Conservation (phyloP, 1,139 yeast genomes). For the Wickerhamiella infanticola region DNA sequence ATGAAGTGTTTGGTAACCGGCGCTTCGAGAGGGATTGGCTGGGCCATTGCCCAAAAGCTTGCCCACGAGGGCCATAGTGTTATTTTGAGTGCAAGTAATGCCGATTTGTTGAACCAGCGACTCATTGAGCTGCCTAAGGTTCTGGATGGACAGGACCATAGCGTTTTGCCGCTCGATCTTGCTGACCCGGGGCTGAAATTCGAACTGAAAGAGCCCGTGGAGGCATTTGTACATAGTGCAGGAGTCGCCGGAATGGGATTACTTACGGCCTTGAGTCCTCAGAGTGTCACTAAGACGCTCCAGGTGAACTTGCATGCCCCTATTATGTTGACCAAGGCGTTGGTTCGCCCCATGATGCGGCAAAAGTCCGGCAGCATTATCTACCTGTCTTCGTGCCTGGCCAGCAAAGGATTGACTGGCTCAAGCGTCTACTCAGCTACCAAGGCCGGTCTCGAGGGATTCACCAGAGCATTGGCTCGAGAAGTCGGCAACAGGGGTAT, state of each 20-base stretch:
- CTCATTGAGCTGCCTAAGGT: conserved; percentile 25
- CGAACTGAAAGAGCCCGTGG: conserved; percentile 14
- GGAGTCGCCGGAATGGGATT: conserved; percentile 57
- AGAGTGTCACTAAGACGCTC: conserved; percentile 35
- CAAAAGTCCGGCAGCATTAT: conserved; percentile 29
- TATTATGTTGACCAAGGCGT: conserved; percentile 31
- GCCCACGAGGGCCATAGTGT: conserved; percentile 49
- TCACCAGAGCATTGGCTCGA: conserved; percentile 44
- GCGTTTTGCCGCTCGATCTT: conserved; percentile 39
- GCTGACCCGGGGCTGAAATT: conserved; percentile 10
- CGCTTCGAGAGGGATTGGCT: conserved; percentile 75
- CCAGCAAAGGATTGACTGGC: conserved; percentile 36
- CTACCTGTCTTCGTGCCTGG: conserved; percentile 63
- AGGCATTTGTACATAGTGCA: conserved; percentile 61
- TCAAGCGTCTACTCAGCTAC: conserved; percentile 65
- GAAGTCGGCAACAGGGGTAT: conserved; percentile 41
- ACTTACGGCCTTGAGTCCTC: conserved; percentile 31
- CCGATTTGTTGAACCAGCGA: conserved; percentile 25
- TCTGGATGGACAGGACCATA: conserved; percentile 31
- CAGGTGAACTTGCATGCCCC: conserved; percentile 53
- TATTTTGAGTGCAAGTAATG: conserved; percentile 44
- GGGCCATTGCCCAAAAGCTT: conserved; percentile 41
- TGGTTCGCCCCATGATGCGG: conserved; percentile 36
- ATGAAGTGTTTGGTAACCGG: conserved; percentile 44
- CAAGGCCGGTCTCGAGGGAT: conserved; percentile 57